These are phyloP conservation scores for Beta macrorhiza DNA, from an alignment of 179 eudicot genomes.

Conservation along the genomic window DNA sequence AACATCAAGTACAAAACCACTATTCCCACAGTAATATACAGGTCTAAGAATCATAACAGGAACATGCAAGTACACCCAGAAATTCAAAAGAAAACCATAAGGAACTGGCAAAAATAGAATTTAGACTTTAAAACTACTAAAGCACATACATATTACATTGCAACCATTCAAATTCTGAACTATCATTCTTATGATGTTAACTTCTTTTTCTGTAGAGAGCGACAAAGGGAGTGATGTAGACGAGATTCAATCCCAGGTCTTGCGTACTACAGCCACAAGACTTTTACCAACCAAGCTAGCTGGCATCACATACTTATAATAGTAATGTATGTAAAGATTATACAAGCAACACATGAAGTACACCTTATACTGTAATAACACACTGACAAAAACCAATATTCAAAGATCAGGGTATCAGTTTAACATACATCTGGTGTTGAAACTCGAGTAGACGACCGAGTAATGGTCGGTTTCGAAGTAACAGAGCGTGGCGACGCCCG, in stretches of 20 bases:
- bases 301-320: background rate
- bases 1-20: background rate
- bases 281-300: too few relatives aligned
- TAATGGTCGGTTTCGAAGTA: conserved; percentile 53
- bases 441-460: conserved; percentile 54
- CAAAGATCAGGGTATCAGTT: background rate
- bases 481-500: conserved; percentile 57
- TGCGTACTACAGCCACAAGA: too few relatives aligned
- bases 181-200: background rate
- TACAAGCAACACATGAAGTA: background rate
- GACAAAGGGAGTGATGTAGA: too few relatives aligned
- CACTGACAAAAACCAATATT: background rate
- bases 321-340: background rate
- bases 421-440: conserved; percentile 71
- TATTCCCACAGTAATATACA: background rate
- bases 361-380: background rate
- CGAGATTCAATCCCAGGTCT: too few relatives aligned
- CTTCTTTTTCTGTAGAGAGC: too few relatives aligned
- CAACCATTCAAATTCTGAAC: background rate
- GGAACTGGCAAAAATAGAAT: background rate
- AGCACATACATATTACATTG: background rate
- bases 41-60: background rate
- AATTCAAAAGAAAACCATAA: background rate
- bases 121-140: background rate
- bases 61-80: background rate